Conservation (phyloP, 192 early-diverging fungal species). For the Allomyces macrogynus region DNA sequence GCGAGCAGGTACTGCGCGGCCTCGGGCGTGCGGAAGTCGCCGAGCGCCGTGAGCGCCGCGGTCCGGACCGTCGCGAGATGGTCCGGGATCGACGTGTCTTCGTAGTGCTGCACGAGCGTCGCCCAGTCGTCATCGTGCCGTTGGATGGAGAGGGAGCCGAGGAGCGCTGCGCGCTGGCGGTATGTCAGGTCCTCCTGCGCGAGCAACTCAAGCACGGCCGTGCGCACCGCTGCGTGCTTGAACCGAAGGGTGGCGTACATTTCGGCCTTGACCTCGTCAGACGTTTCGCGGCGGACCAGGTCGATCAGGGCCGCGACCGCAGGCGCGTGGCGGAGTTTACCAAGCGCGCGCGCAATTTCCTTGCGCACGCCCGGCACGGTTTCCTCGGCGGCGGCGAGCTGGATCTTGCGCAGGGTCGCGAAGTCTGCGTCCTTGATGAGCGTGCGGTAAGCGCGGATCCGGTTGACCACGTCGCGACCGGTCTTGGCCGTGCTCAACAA, state of each 20-base stretch:
- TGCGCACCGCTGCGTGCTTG: background rate
- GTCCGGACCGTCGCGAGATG: no score
- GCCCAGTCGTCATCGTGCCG: background rate
- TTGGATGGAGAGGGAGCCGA: background rate
- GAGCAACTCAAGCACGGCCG: background rate
- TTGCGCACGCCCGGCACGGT: slow-evolving; percentile 16
- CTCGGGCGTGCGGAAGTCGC: background rate
- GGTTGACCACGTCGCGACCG: slow-evolving; percentile 14
- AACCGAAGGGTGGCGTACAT: background rate
- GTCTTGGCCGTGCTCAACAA: slow-evolving; percentile 16
- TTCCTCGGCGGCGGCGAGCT: slow-evolving; percentile 10
- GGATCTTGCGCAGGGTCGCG: slow-evolving; percentile 15
- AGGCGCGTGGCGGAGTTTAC: slow-evolving; percentile 9
- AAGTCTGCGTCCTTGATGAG: slow-evolving; percentile 21
- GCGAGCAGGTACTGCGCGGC: background rate
- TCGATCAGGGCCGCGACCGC: slow-evolving; percentile 16
- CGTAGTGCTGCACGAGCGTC: background rate
- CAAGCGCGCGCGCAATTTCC: slow-evolving; percentile 16
- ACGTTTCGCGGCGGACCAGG: slow-evolving; percentile 12
- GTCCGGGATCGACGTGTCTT: background rate
- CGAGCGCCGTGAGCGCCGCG: background rate
- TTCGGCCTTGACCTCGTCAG: background rate
- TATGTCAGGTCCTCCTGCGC: background rate
- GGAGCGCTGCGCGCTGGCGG: background rate
- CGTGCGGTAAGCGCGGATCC: slow-evolving; percentile 20